Base-by-base conservation (phyloP, 2,329 filamentous ascomycete species). In the Leptodontidium sp. region DNA sequence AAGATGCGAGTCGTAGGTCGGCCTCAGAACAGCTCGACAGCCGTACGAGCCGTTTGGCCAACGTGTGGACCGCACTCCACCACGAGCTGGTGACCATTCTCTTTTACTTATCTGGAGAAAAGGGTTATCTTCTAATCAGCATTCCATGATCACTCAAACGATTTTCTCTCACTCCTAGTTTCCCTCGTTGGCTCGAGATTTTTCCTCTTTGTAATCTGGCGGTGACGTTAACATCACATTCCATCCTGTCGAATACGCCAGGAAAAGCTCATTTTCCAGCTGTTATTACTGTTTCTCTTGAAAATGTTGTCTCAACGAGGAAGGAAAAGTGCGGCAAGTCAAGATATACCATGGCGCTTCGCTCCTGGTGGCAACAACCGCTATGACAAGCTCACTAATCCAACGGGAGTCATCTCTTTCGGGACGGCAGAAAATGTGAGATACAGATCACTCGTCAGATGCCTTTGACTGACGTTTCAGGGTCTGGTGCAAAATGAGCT, bases 271-370 rank as follows among this genome's bases (percentile, higher is more conserved):
- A 3, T 6, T 32, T 32, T 32, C 29, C 29, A 32, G 29, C 29
- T 32, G 29, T 6, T 72, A 91, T 87, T 74, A 85, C 76, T 68
- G 77, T 78, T 0, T 79, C 91, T 26, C 83, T 15, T 47, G 40
- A 89, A 74, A 79, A 87, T 75, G 84, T 82, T 69, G 38, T 69
- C 65, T 14, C 62, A 45, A 4, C 38, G 65, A 14, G 65, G 65
- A 24, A 21, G 14, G 8, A 67, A 66, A 59, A 38, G 49, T 47
- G 69, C 63, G 11, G 50, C 65, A 26, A 66, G 58, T 38, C 66
- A 63, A 47, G 58, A 69, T 29, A 70, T 69, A 11, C 68, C 68
- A 45, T 72, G 70, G 70, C 63, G 70, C 35, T 72, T 72, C 59
- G 57, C 70, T 26, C 66, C 70, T 45, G 69, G 68, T 26, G 64